Percentiles rank a stretch among this genome's conserved stretches.
phyloP scores from a whole-genome alignment of 305 asterid genomes.

The Rubia peregrina region DNA sequence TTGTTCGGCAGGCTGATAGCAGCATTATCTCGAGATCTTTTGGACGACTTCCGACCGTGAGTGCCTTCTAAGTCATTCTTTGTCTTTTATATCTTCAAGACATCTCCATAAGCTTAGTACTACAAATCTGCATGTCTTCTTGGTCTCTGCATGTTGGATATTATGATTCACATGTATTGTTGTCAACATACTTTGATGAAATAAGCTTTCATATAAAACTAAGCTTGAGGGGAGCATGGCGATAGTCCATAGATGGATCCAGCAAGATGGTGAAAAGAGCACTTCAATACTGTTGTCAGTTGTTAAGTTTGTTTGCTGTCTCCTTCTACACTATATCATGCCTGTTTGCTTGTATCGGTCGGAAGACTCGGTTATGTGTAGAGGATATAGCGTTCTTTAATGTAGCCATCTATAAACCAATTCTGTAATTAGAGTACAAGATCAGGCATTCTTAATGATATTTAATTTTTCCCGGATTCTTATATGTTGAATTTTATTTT shows the following conservation, averaged over 20 bases:
- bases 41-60: slow-evolving; percentile 74
- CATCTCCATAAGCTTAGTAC: background rate
- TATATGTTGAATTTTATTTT: background rate
- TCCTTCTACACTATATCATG: background rate
- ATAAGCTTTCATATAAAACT: background rate
- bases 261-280: background rate
- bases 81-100: slow-evolving; percentile 9
- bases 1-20: slow-evolving; percentile 62
- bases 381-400: background rate
- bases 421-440: background rate
- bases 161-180: background rate
- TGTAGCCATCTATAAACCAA: background rate
- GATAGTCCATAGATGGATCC: background rate
- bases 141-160: background rate
- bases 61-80: slow-evolving; percentile 24
- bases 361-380: background rate
- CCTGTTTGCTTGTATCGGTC: background rate
- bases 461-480: background rate
- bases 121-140: background rate
- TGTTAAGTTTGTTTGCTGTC: slow-evolving; percentile 1
- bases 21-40: slow-evolving; percentile 80
- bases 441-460: background rate
- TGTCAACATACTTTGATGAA: background rate
- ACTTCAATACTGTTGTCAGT: background rate
- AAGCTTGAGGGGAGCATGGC: background rate